Percentiles rank a stretch among this genome's conserved stretches.
Evolutionary conservation across 345 rosid species (phyloP).

Genomic region (Eucalyptus lansdowneana): DNA sequence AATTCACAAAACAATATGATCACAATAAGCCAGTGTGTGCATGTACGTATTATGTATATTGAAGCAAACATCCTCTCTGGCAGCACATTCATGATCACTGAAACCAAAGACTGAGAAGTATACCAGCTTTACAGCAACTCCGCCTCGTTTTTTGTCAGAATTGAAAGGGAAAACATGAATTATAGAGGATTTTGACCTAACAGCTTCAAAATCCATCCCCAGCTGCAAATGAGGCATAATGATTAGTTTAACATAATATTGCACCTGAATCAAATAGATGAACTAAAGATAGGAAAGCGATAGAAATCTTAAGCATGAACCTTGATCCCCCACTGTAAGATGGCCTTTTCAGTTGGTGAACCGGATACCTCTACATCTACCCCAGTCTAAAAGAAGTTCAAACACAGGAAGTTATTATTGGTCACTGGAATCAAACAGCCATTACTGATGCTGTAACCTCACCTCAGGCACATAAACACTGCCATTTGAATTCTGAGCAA

Average conservation of each 20-base stretch:
- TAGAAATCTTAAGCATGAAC: slow-evolving; percentile 13
- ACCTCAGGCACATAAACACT: slow-evolving; percentile 70
- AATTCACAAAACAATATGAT: neutral
- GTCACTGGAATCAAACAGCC: neutral
- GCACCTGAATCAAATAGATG: neutral
- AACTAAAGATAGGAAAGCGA: neutral
- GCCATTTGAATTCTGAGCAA: slow-evolving; percentile 82
- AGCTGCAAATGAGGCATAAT: slow-evolving; percentile 30
- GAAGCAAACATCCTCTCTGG: neutral
- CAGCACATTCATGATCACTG: neutral
- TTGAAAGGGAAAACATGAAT: slow-evolving; percentile 86
- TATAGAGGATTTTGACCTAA: slow-evolving; percentile 41
- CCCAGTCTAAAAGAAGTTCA: slow-evolving; percentile 34
- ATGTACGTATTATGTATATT: neutral
- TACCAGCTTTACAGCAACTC: slow-evolving; percentile 77
- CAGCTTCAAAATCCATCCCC: slow-evolving; percentile 77
- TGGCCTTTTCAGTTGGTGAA: slow-evolving; percentile 92
- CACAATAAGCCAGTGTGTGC: neutral
- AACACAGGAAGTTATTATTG: neutral
- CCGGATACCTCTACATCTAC: slow-evolving; percentile 78
- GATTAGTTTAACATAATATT: neutral
- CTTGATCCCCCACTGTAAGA: slow-evolving; percentile 81
- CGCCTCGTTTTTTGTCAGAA: slow-evolving; percentile 88
- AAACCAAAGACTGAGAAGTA: neutral
- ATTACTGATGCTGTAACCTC: neutral